These are phyloP conservation scores for Yamadazyma olivae DNA, from an alignment of 805 yeast genomes.

Conservation along the genomic window DNA sequence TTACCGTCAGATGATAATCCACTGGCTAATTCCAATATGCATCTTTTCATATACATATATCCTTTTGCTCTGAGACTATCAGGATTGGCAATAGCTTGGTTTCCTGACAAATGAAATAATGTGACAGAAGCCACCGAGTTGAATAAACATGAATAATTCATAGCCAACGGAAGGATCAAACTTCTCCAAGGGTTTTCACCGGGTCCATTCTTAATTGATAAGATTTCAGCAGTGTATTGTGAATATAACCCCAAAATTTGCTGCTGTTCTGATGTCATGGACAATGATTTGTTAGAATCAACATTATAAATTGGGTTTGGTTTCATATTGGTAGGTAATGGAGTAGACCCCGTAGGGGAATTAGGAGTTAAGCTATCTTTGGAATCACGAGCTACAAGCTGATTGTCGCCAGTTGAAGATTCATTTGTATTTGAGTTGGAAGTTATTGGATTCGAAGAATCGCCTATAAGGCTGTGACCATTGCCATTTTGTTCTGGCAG, in stretches of 20 bases:
- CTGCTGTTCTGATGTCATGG: constrained; percentile 29
- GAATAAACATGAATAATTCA: constrained; percentile 53
- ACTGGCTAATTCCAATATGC: constrained; percentile 56
- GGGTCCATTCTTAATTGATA: constrained; percentile 64
- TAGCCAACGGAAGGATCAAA: constrained; percentile 53
- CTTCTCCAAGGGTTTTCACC: constrained; percentile 69
- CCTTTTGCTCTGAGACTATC: constrained; percentile 47
- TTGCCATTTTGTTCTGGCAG: constrained; percentile 1
- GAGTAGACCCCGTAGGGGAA: constrained; percentile 4
- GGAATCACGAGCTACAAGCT: neutral
- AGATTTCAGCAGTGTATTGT: constrained; percentile 39
- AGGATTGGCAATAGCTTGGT: constrained; percentile 36
- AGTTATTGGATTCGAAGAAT: neutral
- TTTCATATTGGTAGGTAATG: constrained; percentile 7
- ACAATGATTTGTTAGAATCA: constrained; percentile 12
- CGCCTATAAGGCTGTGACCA: too few species aligned
- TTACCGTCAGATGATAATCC: constrained; percentile 38
- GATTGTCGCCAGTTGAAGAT: neutral
- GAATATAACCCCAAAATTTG: constrained; percentile 34
- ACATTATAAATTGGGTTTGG: constrained; percentile 6
- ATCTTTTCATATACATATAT: constrained; percentile 54
- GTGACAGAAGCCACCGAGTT: constrained; percentile 69
- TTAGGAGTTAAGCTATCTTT: neutral
- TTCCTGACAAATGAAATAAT: constrained; percentile 50
- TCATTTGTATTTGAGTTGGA: neutral